phyloP scores from a whole-genome alignment of 1,284 basidiomycete species.

The Flammula alnicola region DNA sequence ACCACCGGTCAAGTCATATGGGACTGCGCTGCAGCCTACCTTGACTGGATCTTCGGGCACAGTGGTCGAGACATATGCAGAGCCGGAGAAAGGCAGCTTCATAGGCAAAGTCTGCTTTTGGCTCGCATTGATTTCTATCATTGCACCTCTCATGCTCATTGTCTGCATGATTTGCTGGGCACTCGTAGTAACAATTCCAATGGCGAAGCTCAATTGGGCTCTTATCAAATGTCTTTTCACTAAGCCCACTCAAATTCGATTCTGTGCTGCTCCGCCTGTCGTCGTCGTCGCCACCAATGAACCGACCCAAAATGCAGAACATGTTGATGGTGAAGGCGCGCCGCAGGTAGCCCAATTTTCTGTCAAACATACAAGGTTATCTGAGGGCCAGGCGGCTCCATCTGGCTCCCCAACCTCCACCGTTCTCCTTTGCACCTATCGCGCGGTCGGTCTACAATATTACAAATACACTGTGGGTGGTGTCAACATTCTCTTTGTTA shows the following conservation, averaged over 20 bases:
- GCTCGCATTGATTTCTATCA: slow-evolving; percentile 72
- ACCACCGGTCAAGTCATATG: slow-evolving; percentile 66
- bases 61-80: slow-evolving; percentile 39
- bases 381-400: slow-evolving; percentile 77
- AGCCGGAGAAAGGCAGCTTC: slow-evolving; percentile 47
- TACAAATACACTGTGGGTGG: slow-evolving; percentile 99
- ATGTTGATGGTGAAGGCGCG: slow-evolving; percentile 29
- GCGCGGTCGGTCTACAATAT: slow-evolving; percentile 89
- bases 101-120: slow-evolving; percentile 84
- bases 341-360: slow-evolving; percentile 46
- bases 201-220: slow-evolving; percentile 97
- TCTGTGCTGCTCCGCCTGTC: slow-evolving; percentile 81
- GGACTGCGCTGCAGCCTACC: slow-evolving; percentile 49
- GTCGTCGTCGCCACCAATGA: slow-evolving; percentile 46
- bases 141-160: slow-evolving; percentile 88
- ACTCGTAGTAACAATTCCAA: slow-evolving; percentile 93
- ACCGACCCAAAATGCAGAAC: slow-evolving; percentile 15
- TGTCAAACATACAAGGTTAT: slow-evolving; percentile 54
- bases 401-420: slow-evolving; percentile 77
- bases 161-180: slow-evolving; percentile 93
- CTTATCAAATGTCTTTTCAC: slow-evolving; percentile 84
- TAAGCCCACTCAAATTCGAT: slow-evolving; percentile 88
- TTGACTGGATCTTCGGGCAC: slow-evolving; percentile 38
- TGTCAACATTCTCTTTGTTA: slow-evolving; percentile 98
- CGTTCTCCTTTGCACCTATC: slow-evolving; percentile 94